Evolutionary conservation across 176 grass and related monocot genomes (phyloP), one percentile per base, ranked within the genome.

Genomic region (Oryza officinalis): DNA sequence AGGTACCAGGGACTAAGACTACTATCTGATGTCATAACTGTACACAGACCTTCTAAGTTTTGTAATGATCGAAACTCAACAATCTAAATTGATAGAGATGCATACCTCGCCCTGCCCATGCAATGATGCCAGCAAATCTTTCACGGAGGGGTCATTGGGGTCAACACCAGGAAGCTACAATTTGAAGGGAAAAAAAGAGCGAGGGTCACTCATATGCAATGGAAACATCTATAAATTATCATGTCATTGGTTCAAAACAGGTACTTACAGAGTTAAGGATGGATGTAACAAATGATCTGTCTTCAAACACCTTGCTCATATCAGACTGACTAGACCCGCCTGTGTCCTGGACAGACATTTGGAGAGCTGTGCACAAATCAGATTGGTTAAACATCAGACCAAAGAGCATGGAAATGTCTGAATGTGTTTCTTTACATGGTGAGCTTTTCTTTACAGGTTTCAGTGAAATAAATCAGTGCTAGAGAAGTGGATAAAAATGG

Each of bases 101-200:
- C 35, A 76, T 88, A 99, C 97, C 88, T 96, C 93, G 40, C 88
- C 88, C 74, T 92, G 90, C 40, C 85, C 72, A 50, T 99, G 89
- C 79, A 99, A 90, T 30, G 97, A 96, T 25, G 94, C 93, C 72
- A 99, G 84, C 71, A 99, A 86, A 81, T 92, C 94, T 81, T 94
- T 96, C 38, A 99, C 91, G 70, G 97, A 99, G 50, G 97, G 93
- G 27, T 99, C 97, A 60, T 99, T 99, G 32, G 97, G 91, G 69
- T 99, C 97, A 82, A 99, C 97, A 81, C 97, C 97, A 79, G 97
- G 97, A 83, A 99, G 93, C 97, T 99, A 83, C 46, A 74, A 81
- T 83, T 76, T 71, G 26, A 84, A 69, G 75, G 17, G 74, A 84
- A 30, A 75, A 75, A 69, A 8, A 27, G 0, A 5, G 41, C n/a